phyloP scores from a whole-genome alignment of 2,329 filamentous ascomycete species.

The Colletotrichum horii region DNA sequence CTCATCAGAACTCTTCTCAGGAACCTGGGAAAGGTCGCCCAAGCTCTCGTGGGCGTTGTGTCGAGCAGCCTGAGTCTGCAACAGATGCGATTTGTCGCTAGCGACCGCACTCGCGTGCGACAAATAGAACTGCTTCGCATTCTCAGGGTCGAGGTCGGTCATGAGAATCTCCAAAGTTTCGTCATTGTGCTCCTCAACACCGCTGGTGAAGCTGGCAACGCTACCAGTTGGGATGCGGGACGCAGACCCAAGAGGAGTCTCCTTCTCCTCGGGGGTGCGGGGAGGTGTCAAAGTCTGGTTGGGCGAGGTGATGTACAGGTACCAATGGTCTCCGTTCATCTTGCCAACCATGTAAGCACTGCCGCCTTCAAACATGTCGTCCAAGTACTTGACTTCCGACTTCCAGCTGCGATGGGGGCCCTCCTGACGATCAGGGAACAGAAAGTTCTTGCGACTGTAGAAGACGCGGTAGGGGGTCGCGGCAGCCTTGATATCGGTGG shows the following conservation, averaged over 20 bases:
- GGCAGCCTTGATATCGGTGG: constrained; percentile 72
- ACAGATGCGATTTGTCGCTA: constrained; percentile 72
- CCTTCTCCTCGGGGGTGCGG: constrained; percentile 66
- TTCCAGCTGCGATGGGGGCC: constrained; percentile 98
- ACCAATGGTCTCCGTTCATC: constrained; percentile 99
- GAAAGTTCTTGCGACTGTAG: constrained; percentile 98
- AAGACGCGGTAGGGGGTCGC: constrained; percentile 95
- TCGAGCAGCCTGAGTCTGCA: constrained; percentile 68
- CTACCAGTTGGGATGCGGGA: constrained; percentile 62
- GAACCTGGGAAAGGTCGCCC: constrained; percentile 57
- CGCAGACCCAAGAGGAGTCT: constrained; percentile 28
- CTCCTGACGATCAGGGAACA: constrained; percentile 92
- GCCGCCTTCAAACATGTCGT: constrained; percentile 88
- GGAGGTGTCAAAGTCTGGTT: constrained; percentile 82
- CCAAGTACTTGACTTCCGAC: constrained; percentile 90
- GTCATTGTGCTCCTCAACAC: constrained; percentile 61
- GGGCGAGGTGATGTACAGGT: constrained; percentile 93
- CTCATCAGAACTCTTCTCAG: constrained; percentile 47
- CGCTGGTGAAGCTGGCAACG: constrained; percentile 34
- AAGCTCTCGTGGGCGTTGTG: constrained; percentile 64
- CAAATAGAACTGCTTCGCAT: constrained; percentile 74
- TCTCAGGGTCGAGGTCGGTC: constrained; percentile 72
- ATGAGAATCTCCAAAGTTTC: constrained; percentile 80
- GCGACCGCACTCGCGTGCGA: constrained; percentile 86
- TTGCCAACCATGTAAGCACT: constrained; percentile 99